Evolutionary conservation across 208 protist species (phyloP), one percentile per base, ranked within the genome.

Genomic region (Porcisia deanei): DNA sequence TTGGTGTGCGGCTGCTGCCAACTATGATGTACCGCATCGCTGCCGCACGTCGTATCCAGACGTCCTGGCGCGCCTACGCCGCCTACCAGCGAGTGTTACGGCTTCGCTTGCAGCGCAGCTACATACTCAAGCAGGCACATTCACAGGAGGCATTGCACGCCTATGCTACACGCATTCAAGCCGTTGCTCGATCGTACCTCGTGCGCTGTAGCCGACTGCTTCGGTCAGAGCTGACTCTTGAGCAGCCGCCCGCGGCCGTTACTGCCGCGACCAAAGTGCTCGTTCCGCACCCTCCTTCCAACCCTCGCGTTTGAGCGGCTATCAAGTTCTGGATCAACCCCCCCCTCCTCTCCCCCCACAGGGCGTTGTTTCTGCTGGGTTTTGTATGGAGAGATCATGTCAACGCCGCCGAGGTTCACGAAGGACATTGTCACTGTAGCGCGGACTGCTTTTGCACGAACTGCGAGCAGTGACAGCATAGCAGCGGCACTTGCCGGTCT

Each of bases 131-230:
- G 41, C 69, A 61, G 60, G 52, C 49, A 18, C 76, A 76, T 6
- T 63, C 83, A 30, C 57, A 61, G 63, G 88, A 92, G 67, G 79
- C 85, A 12, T 37, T 89, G 53, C 64, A 93, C 54, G 78, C 77
- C 25, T 93, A 90, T 68, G 86, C 90, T 9, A 88, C 82, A 0
- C 84, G 79, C 47, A 89, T 92, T 45, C 90, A 94, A 60, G 75
- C 77, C 16, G 39, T 85, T 25, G 80, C 85, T 37, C 87, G 89
- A 30, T 69, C 39, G 4, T 61, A 45, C n/a, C 64, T 85, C 8
- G 55, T 76, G 55, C 68, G 47, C 14, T 47, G 60, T 52, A n/a
- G 64, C 2, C 71, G 43, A 16, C 34, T 49, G 37, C 68, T 39
- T 39, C 49, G 8, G 43, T 34, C 68, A 25, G 53, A 20, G 20